Evolutionary conservation across 106 monocot species (phyloP), one percentile per base, ranked within the genome.

Genomic region (Alisma plantagoaquatica): DNA sequence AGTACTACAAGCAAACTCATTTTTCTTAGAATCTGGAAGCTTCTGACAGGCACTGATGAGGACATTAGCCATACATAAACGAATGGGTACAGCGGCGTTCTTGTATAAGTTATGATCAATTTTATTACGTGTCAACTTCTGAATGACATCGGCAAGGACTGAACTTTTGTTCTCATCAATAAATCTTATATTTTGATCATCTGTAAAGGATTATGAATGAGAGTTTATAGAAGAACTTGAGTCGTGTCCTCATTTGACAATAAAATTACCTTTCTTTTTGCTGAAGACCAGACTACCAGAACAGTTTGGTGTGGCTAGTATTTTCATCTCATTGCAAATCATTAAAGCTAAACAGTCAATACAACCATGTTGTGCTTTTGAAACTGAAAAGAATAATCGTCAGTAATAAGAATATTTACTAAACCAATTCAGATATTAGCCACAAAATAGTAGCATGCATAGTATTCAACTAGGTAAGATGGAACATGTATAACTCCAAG

Each of bases 1-100:
- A 27, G 31, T 46, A 12, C 46, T 29, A 30, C 23, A 23, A 43
- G 60, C 45, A 18, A 60, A 25, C 23, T 8, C 29, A 8, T 27
- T 4, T 6, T 29, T 43, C 12, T 30, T 19, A 17, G 46, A 60
- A 5, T 15, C 23, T 0, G 19, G 27, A 31, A 60, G 46, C 28
- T 60, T 60, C 60, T 60, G 60, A 31, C 41, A 46, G 19, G 46
- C 60, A 29, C 60, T 60, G 60, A 60, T 43, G 9, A 60, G 46
- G 12, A 46, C 60, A 46, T 46, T 46, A 29, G 60, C 60, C 60
- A 60, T 60, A n/a, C 44, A 60, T 31, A 60, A 31, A 12, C 60
- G 46, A 10, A 43, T 43, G 25, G 43, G 33, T 22, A 38, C 38
- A 38, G 16, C 22, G 18, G 35, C 33, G 9, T 8, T 41, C 11